Evolutionary conservation across 1,284 basidiomycete species (phyloP), one percentile per base, ranked within the genome.

Genomic region (Cutaneotrichosporon mucoides): DNA sequence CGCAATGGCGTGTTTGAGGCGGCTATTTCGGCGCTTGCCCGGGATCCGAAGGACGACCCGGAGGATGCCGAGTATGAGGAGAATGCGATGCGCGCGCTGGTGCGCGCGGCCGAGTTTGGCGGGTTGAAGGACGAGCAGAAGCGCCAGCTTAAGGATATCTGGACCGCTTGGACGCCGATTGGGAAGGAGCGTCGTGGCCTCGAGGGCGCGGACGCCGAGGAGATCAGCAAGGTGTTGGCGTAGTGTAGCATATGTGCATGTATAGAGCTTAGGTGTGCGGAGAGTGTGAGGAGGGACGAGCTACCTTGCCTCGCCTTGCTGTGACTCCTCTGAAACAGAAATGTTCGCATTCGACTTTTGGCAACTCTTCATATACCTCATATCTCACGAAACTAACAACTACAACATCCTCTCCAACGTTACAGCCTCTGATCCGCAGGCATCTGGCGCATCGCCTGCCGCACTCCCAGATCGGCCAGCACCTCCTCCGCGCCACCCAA

Each of bases 1-100:
- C 55, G 56, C 15, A 54, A 58, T 15, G 65, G 60, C n/a, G 59
- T 59, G 52, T 56, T 59, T n/a, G 56, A 67, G 7, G 57, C 66
- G 7, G 56, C 66, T 5, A 47, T 65, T 7, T 57, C 62, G 3
- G 68, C 65, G 44, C 53, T 67, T 34, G 87, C 87, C 3, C 81
- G 84, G 54, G 88, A 88, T 0, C 80, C 80, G 3, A 85, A 90
- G 64, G 74, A 79, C 50, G 93, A 96, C 74, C 70, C 79, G 4
- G 74, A 78, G 46, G 93, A 96, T 74, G 70, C 79, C 4, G 90
- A 94, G 68, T 89, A 88, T 61, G 85, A 88, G 70, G 92, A 94
- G 77, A 92, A 92, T 73, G 80, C 87, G 0, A 70, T 89, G 13
- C 82, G 85, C 81, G 86, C 77, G 53, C 76, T 83, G 11, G 71